These are phyloP conservation scores for Bruguiera gymnorhiza DNA, from an alignment of 345 rosid species.

Conservation along the genomic window DNA sequence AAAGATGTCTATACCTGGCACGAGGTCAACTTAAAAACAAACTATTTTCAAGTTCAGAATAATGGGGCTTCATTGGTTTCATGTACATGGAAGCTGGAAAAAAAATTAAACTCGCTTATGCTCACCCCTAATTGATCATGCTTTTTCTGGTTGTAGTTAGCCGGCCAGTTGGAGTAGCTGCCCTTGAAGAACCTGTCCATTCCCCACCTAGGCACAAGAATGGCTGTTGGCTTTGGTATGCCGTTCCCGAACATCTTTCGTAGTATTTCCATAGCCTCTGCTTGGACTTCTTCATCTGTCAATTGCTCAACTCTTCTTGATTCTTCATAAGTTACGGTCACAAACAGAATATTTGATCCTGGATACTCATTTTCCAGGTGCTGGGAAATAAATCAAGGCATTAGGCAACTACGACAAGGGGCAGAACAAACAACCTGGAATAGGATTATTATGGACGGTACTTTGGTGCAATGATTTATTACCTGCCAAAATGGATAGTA, in stretches of 20 bases:
- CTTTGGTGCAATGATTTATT: neutral
- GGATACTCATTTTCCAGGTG: slow-evolving; percentile 19
- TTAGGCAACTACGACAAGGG: neutral
- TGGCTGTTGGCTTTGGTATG: slow-evolving; percentile 16
- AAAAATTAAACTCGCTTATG: neutral
- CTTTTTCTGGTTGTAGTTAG: neutral
- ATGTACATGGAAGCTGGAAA: neutral
- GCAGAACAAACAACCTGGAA: neutral
- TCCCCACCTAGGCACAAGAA: slow-evolving; percentile 26
- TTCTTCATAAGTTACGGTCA: slow-evolving; percentile 20
- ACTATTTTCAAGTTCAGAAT: no score
- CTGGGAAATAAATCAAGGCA: neutral
- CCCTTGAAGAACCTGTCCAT: slow-evolving; percentile 17
- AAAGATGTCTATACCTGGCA: no score
- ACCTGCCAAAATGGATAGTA: slow-evolving; percentile 36
- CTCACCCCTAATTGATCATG: slow-evolving; percentile 19
- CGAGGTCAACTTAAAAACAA: no score
- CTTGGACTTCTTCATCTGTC: neutral
- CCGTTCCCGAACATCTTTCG: slow-evolving; percentile 19
- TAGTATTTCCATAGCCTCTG: slow-evolving; percentile 16
- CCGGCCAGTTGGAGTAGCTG: slow-evolving; percentile 23
- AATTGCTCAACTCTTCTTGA: slow-evolving; percentile 18
- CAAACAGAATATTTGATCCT: slow-evolving; percentile 20
- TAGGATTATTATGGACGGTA: neutral
- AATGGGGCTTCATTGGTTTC: no score